Evolutionary conservation across 768 basidiomycete species (phyloP).

Genomic region (Hygrocybe punicea): DNA sequence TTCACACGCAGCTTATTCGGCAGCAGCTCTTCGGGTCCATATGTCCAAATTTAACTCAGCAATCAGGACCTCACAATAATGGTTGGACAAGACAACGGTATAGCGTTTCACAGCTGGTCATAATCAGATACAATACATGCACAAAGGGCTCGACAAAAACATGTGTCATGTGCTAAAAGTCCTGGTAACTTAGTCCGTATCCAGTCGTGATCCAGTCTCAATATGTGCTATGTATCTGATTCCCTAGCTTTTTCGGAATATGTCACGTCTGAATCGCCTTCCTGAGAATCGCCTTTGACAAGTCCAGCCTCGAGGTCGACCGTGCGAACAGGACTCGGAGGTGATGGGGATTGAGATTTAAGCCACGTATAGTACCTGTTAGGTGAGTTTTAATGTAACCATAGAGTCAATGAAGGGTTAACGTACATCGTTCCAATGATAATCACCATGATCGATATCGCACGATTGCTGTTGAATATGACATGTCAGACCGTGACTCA

Average conservation of each 20-base stretch:
- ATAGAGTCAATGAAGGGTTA: background rate
- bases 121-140: no score
- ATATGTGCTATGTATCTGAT: background rate
- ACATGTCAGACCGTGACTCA: background rate
- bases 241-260: background rate
- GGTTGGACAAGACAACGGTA: no score
- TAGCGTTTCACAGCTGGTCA: no score
- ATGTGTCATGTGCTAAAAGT: no score
- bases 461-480: slow-evolving; percentile 52
- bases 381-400: background rate
- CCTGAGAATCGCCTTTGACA: slow-evolving; percentile 13
- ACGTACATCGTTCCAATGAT: slow-evolving; percentile 63
- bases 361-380: slow-evolving; percentile 52
- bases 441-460: slow-evolving; percentile 62
- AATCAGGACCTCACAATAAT: no score
- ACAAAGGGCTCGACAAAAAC: no score
- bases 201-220: background rate
- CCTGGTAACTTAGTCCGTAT: background rate
- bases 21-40: no score
- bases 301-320: slow-evolving; percentile 41
- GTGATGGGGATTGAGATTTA: slow-evolving; percentile 35
- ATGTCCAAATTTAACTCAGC: no score
- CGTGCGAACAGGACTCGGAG: slow-evolving; percentile 28
- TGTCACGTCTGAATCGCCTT: background rate
- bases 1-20: no score